phyloP scores from a whole-genome alignment of 257 asterid genomes.

The Rhazya stricta region DNA sequence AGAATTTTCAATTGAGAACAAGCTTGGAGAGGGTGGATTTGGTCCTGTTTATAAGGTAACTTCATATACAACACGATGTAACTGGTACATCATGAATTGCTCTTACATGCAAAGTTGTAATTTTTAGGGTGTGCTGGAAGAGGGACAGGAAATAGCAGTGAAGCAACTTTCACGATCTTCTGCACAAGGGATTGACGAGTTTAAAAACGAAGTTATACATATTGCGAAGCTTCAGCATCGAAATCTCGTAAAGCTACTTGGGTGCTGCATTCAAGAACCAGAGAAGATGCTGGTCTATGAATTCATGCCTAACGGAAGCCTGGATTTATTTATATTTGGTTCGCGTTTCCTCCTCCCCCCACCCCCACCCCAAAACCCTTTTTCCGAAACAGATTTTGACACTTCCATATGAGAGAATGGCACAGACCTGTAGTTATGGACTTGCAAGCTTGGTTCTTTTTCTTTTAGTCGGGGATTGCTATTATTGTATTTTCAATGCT shows the following conservation, averaged over 20 bases:
- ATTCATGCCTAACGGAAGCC: constrained; percentile 33
- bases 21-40: constrained; percentile 48
- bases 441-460: constrained; percentile 22
- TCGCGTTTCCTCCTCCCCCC: constrained; percentile 1
- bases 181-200: constrained; percentile 32
- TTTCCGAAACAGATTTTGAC: too few relatives aligned
- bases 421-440: too few relatives aligned
- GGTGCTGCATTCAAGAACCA: constrained; percentile 31
- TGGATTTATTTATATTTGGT: constrained; percentile 32
- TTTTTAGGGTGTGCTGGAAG: constrained; percentile 27
- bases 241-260: constrained; percentile 37
- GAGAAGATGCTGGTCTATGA: constrained; percentile 36
- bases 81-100: too few relatives aligned
- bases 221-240: constrained; percentile 40
- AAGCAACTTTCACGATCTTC: constrained; percentile 30
- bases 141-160: constrained; percentile 34
- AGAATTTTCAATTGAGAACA: constrained; percentile 22
- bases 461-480: background rate
- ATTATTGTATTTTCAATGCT: too few relatives aligned
- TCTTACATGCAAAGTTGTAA: background rate
- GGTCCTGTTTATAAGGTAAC: constrained; percentile 42
- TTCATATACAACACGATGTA: background rate
- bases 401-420: too few relatives aligned
- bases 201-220: constrained; percentile 35
- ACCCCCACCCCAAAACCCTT: too few relatives aligned